Evolutionary conservation across 495 filamentous ascomycete species (phyloP).

Genomic region (Aspergillus kassunensis): DNA sequence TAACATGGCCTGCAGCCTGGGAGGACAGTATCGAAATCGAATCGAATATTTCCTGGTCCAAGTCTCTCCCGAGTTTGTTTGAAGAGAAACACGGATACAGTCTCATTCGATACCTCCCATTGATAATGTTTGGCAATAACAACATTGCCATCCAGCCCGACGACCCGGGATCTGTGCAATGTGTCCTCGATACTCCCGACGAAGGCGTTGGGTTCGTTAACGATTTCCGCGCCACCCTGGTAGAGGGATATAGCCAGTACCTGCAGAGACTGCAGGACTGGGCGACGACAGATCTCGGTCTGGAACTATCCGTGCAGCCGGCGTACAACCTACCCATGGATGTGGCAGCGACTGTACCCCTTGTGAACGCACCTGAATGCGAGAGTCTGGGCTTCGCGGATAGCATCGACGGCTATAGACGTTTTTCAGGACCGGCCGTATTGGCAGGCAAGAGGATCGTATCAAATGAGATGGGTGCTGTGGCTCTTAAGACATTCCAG

Average conservation of each 20-base stretch:
- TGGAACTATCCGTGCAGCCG: conserved; percentile 42
- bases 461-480: conserved; percentile 40
- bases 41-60: conserved; percentile 41
- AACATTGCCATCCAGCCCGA: conserved; percentile 21
- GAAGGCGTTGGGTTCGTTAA: conserved; percentile 25
- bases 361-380: conserved; percentile 43
- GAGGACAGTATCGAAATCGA: conserved; percentile 48
- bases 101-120: conserved; percentile 20
- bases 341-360: conserved; percentile 37
- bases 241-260: conserved; percentile 33
- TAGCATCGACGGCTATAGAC: conserved; percentile 41
- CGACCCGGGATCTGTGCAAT: conserved; percentile 19
- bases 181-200: conserved; percentile 23
- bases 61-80: conserved; percentile 38
- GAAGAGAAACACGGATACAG: conserved; percentile 30
- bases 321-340: conserved; percentile 48
- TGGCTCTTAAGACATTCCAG: conserved; percentile 24
- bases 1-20: conserved; percentile 30
- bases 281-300: conserved; percentile 10
- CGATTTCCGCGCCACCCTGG: conserved; percentile 31
- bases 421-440: conserved; percentile 43
- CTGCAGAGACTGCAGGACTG: conserved; percentile 33
- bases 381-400: conserved; percentile 42
- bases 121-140: conserved; percentile 24
- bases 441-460: conserved; percentile 34